Percentiles rank a stretch among this genome's conserved stretches.
Evolutionary conservation across 1,284 basidiomycete species (phyloP).

Genomic region (Heliocybe sulcata): DNA sequence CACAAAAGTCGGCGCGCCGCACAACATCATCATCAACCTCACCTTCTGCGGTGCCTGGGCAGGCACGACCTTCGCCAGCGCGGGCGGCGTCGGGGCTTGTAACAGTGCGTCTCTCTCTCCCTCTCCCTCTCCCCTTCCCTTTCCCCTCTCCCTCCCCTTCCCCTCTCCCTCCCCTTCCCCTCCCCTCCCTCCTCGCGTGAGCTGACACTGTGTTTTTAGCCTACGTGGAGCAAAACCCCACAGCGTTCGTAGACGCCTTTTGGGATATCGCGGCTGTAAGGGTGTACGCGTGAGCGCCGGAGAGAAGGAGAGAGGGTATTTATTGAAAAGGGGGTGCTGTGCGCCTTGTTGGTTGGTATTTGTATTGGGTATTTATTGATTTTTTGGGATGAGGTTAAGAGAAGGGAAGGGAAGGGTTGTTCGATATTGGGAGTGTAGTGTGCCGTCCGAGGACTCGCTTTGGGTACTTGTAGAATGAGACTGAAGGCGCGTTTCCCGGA

Average conservation of each 20-base stretch:
- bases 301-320: too few species aligned
- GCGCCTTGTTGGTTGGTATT: too few species aligned
- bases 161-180: slow-evolving; percentile 4
- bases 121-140: not conserved
- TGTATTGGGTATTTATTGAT: too few species aligned
- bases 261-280: slow-evolving; percentile 53
- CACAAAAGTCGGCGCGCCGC: slow-evolving; percentile 42
- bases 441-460: too few species aligned
- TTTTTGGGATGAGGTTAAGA: too few species aligned
- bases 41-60: slow-evolving; percentile 55
- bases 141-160: not conserved
- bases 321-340: too few species aligned
- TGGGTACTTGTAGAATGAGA: too few species aligned
- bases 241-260: slow-evolving; percentile 58
- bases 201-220: slow-evolving; percentile 24
- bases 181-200: not conserved
- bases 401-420: too few species aligned
- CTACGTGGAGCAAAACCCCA: slow-evolving; percentile 56
- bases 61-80: slow-evolving; percentile 34
- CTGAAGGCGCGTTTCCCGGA: too few species aligned
- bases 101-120: slow-evolving; percentile 26
- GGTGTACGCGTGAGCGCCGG: slow-evolving; percentile 26
- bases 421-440: too few species aligned
- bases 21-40: slow-evolving; percentile 58
- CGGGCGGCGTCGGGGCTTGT: slow-evolving; percentile 45